Base-by-base conservation (phyloP, 1,284 basidiomycete genomes). In the Lignosus rhinocerotis region DNA sequence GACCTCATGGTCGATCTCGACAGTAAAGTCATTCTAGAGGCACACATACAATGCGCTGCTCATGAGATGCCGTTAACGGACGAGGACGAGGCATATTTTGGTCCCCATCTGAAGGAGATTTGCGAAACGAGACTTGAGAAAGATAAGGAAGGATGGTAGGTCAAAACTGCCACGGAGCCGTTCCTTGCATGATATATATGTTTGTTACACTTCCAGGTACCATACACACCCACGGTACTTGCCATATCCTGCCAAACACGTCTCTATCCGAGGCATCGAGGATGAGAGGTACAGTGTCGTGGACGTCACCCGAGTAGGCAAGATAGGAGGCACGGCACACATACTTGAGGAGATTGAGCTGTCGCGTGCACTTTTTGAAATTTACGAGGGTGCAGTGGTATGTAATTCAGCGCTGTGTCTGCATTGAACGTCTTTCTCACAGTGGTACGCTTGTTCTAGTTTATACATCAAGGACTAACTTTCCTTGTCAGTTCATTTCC, bases 281-380 rank as follows among this genome's bases (percentile, higher is more conserved):
- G 92, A 96, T 65, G 90, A 92, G 43, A 88, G 82, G 62, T 96
- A 96, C 70, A 77, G 78, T 34, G 81, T 94, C 36, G 79, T 95
- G 11, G 89, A 94, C 66, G 70, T 91, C 43, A 84, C 81, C 1
- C 78, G 75, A 39, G 61, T 76, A 0, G 71, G 74, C 53, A 63
- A 75, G 61, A 59, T 71, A 54, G 68, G 73, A 53, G 76, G 78
- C 6, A 69, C 62, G 0, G 78, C 81, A 2, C 78, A 74, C 44
- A 78, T 93, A 25, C 70, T 96, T 30, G 94, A 96, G 74, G 92
- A 96, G 69, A 79, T 95, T n/a, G 94, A 96, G 73, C 73, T 88
- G 38, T 93, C 91, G 30, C 78, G 94, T 30, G 92, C 93, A 0
- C 77, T 95, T 60, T 96, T 95, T 62, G 93, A 96, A 72, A 78